Percentiles rank a stretch among this genome's conserved stretches.
These are phyloP conservation scores for Eruca vesicaria DNA, from an alignment of 441 rosid genomes.

Conservation along the genomic window DNA sequence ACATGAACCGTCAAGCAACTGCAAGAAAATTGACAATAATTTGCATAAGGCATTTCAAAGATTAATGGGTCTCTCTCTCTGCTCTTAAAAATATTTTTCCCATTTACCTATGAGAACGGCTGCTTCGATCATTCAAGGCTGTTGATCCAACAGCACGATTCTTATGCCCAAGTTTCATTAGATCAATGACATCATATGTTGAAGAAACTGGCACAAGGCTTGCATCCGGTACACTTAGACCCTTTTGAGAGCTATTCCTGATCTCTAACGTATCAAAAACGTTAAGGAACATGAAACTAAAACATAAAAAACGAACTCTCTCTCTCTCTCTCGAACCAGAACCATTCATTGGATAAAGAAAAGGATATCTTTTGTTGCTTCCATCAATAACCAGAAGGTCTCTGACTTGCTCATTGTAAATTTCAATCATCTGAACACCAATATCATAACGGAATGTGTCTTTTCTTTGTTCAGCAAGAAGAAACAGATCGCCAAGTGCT, in stretches of 20 bases:
- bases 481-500: constrained; percentile 85
- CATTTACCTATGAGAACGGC: constrained; percentile 86
- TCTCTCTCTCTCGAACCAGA: not conserved
- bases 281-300: constrained; percentile 46
- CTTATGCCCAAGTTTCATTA: constrained; percentile 82
- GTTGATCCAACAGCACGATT: constrained; percentile 88
- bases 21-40: constrained; percentile 30
- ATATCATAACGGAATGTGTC: constrained; percentile 73
- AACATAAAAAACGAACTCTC: not conserved
- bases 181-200: constrained; percentile 70
- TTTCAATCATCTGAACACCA: constrained; percentile 97
- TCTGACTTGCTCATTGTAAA: constrained; percentile 95
- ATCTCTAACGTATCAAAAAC: constrained; percentile 67
- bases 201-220: constrained; percentile 75
- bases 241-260: constrained; percentile 79
- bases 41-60: not conserved
- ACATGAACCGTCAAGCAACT: constrained; percentile 92
- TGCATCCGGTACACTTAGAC: constrained; percentile 87
- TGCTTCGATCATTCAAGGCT: constrained; percentile 88
- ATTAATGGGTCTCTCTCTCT: constrained; percentile 4
- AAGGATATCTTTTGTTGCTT: constrained; percentile 95
- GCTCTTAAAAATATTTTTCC: constrained; percentile 7
- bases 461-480: constrained; percentile 80
- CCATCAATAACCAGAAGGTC: constrained; percentile 91
- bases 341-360: constrained; percentile 3